Conservation (phyloP, 192 early-diverging fungal genomes). For the Coemansia umbellata region DNA sequence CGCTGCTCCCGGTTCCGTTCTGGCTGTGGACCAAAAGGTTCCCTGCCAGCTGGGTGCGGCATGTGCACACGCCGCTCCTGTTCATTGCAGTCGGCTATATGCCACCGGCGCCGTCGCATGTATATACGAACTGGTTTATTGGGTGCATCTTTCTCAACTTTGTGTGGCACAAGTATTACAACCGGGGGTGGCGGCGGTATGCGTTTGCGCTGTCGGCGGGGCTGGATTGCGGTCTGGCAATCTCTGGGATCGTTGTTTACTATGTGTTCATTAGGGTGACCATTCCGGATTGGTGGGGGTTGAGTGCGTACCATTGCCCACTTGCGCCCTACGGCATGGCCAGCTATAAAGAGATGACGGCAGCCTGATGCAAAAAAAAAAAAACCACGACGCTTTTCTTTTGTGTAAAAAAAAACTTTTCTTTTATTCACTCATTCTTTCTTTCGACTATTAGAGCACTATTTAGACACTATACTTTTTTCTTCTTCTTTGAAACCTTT, state of each 20-base stretch:
- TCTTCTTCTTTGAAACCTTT: background rate
- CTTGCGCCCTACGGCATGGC: slow-evolving; percentile 20
- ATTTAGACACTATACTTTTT: background rate
- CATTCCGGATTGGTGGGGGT: slow-evolving; percentile 50
- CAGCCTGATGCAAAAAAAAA: too few relatives aligned
- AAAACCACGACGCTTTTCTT: background rate
- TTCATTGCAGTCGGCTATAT: slow-evolving; percentile 58
- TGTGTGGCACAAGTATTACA: slow-evolving; percentile 59
- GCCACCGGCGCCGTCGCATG: slow-evolving; percentile 58
- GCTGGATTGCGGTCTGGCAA: slow-evolving; percentile 53
- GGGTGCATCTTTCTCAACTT: slow-evolving; percentile 69
- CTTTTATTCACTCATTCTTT: background rate
- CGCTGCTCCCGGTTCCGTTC: slow-evolving; percentile 68
- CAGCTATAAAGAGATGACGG: slow-evolving; percentile 1
- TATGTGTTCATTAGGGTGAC: slow-evolving; percentile 34
- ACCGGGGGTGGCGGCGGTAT: slow-evolving; percentile 59
- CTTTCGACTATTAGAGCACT: background rate
- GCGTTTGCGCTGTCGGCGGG: slow-evolving; percentile 58
- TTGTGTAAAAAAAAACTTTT: background rate
- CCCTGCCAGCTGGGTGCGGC: slow-evolving; percentile 59
- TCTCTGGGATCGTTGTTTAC: slow-evolving; percentile 48
- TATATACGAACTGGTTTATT: slow-evolving; percentile 51
- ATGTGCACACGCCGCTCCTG: slow-evolving; percentile 68
- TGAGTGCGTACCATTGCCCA: slow-evolving; percentile 38
- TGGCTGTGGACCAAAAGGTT: slow-evolving; percentile 57